Evolutionary conservation across 2,329 filamentous ascomycete genomes (phyloP).

Genomic region (Ceratocystis variospora): DNA sequence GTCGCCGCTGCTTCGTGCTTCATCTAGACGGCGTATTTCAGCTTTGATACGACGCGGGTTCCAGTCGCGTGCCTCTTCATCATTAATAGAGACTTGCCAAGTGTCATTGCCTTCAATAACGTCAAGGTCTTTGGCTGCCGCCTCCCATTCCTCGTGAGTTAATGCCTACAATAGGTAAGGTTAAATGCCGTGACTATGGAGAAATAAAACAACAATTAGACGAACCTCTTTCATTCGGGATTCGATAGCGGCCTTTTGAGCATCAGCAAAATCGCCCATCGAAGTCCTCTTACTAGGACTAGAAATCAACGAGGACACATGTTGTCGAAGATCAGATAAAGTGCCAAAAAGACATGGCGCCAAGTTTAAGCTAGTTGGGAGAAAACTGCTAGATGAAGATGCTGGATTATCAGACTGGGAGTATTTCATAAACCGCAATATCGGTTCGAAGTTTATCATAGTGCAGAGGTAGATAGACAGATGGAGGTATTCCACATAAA

Average conservation of each 20-base stretch:
- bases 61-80: constrained; percentile 44
- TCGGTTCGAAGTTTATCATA: background rate
- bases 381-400: background rate
- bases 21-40: constrained; percentile 59
- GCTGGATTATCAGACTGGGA: background rate
- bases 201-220: background rate
- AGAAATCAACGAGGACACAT: background rate
- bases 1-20: constrained; percentile 58
- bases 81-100: constrained; percentile 50
- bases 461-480: background rate
- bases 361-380: background rate
- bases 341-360: background rate
- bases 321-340: background rate
- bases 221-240: constrained; percentile 13
- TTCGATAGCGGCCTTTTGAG: background rate
- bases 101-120: constrained; percentile 61
- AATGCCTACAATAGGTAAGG: constrained; percentile 39
- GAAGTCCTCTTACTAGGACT: no score
- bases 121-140: constrained; percentile 64
- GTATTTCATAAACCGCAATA: background rate
- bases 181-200: background rate
- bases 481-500: background rate
- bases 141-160: constrained; percentile 57
- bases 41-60: constrained; percentile 53
- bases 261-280: background rate